These are phyloP conservation scores for Helicocarpus griseus DNA, from an alignment of 2,329 filamentous ascomycete species.

Conservation along the genomic window DNA sequence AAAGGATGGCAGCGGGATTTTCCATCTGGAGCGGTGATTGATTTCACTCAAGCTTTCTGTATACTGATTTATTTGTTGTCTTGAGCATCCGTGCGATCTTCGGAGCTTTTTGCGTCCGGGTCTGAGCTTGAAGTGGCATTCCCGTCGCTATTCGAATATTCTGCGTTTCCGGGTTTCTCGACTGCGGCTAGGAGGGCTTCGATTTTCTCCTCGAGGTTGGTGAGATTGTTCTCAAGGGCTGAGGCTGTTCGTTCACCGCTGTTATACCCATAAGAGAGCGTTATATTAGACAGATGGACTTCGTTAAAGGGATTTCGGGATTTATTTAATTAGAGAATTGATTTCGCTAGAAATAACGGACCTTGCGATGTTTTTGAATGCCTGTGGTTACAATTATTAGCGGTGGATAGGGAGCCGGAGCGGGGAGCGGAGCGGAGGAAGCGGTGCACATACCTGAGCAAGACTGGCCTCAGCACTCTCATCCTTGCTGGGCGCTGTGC, in stretches of 20 bases:
- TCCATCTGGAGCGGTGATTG: slow-evolving; percentile 41
- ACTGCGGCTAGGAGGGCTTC: slow-evolving; percentile 22
- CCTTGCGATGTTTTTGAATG: slow-evolving; percentile 24
- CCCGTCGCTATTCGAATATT: too few species aligned
- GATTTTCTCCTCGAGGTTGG: slow-evolving; percentile 46
- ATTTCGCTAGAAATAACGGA: slow-evolving; percentile 10
- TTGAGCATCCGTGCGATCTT: not conserved
- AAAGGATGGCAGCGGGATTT: slow-evolving; percentile 61
- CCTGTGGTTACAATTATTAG: slow-evolving; percentile 13
- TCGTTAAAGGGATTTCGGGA: too few species aligned
- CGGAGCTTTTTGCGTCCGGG: slow-evolving; percentile 1
- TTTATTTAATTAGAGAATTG: not conserved
- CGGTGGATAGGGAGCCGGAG: not conserved
- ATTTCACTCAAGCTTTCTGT: not conserved
- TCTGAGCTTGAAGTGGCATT: not conserved
- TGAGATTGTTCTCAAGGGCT: slow-evolving; percentile 46
- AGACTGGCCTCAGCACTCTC: slow-evolving; percentile 5
- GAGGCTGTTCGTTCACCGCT: slow-evolving; percentile 48
- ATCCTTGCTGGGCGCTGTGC: not conserved
- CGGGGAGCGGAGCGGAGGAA: not conserved
- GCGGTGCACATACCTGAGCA: slow-evolving; percentile 8
- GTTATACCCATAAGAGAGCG: slow-evolving; percentile 1
- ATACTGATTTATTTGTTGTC: slow-evolving; percentile 1
- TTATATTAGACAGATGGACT: not conserved
- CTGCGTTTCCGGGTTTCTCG: not conserved